These are phyloP conservation scores for Trichomonas vaginalis DNA, from an alignment of 208 protist genomes.

Conservation along the genomic window DNA sequence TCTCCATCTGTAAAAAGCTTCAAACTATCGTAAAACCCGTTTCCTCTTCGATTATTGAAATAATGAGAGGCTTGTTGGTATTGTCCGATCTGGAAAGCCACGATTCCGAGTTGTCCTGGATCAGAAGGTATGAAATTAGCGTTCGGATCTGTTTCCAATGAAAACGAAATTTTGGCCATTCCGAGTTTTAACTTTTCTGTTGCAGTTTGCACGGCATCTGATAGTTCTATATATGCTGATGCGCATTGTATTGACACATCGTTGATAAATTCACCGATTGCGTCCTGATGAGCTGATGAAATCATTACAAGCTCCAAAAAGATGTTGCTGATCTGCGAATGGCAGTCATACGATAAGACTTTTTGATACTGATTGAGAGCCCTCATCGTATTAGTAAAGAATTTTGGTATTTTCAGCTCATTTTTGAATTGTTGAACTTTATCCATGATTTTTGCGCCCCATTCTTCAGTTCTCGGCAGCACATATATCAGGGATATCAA, in stretches of 20 bases:
- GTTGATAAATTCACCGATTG: background rate
- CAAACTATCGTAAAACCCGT: background rate
- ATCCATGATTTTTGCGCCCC: background rate
- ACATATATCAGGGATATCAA: background rate
- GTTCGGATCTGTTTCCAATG: background rate
- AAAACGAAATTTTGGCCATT: background rate
- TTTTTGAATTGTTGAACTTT: background rate
- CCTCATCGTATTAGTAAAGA: background rate
- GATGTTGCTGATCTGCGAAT: background rate
- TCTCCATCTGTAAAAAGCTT: background rate
- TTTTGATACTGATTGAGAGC: background rate
- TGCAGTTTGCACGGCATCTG: background rate
- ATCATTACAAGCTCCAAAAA: background rate
- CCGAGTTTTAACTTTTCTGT: background rate
- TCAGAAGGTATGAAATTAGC: background rate
- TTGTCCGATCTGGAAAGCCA: background rate
- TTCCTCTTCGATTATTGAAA: background rate
- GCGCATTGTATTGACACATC: background rate
- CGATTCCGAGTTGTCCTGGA: background rate
- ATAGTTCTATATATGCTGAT: background rate
- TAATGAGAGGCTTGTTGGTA: background rate
- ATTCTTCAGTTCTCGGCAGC: background rate
- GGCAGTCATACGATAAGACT: background rate
- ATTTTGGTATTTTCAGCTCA: background rate
- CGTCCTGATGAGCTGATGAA: background rate